Evolutionary conservation across 1,284 basidiomycete species (phyloP), one percentile per base, ranked within the genome.

Genomic region (Irpex sp.): DNA sequence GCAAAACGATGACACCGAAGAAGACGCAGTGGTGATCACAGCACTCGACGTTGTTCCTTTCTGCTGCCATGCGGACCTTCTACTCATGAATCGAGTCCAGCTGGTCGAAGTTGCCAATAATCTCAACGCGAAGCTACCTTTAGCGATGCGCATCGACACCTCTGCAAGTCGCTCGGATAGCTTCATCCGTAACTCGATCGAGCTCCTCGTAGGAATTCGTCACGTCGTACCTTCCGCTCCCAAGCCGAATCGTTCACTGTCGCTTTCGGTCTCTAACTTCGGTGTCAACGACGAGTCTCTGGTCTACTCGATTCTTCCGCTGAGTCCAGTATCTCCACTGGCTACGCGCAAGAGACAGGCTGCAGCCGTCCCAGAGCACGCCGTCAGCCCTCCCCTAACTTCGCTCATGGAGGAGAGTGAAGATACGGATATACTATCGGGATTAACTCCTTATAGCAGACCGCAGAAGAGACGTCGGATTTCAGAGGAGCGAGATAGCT

Each of bases 31-130:
- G n/a, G 74, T 85, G 55, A 82, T 86, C 66, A 86, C 82, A 0
- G 74, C 83, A 10, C 74, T 86, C 5, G 71, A 75, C 58, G 70
- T 71, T 28, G 67, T 78, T 3, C 84, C 83, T 0, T 86, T 86
- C 72, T 85, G 83, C 72, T 86, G 83, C 69, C 83, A 86, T 67
- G 82, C 83, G 60, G 84, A 86, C 65, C 79, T 86, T 47, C 63
- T 84, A 63, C 77, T 78, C 1, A 85, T 86, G 84, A 64, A 77
- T 9, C 80, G 78, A 39, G 47, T 67, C 1, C 72, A 79, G 62
- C 80, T 86, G 54, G 67, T 80, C 54, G 65, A 47, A 4, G 82
- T 82, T 49, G 83, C 82, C 12, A 63, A 66, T 6, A 63, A 72
- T 10, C 72, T 85, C 45, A 86, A 86, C 67, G 71, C 66, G 14